phyloP scores from a whole-genome alignment of 2,329 filamentous ascomycete species.

The Emericellopsis atlantica region DNA sequence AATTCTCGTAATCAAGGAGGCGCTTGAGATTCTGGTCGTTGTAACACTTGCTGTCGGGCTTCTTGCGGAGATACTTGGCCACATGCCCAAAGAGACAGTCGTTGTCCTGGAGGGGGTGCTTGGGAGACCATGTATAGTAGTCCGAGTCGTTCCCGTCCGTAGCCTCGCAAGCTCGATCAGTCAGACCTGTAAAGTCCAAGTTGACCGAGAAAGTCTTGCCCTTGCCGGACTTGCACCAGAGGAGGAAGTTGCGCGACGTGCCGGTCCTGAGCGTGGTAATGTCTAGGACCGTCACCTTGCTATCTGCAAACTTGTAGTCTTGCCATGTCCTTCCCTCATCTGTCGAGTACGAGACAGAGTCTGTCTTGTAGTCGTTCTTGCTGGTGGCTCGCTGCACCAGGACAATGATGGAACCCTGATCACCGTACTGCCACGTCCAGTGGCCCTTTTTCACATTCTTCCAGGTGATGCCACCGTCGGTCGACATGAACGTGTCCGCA shows the following conservation, averaged over 20 bases:
- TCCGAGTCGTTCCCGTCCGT: slow-evolving; percentile 51
- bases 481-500: slow-evolving; percentile 81
- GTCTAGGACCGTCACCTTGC: slow-evolving; percentile 61
- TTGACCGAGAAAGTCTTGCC: slow-evolving; percentile 62
- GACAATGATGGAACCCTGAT: slow-evolving; percentile 86
- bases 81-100: slow-evolving; percentile 90
- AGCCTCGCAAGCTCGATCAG: slow-evolving; percentile 58
- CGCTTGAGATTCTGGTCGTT: slow-evolving; percentile 63
- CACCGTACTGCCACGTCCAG: slow-evolving; percentile 91
- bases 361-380: slow-evolving; percentile 56
- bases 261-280: slow-evolving; percentile 85
- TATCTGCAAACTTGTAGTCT: slow-evolving; percentile 59
- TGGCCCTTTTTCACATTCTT: slow-evolving; percentile 71
- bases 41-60: slow-evolving; percentile 63
- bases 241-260: slow-evolving; percentile 77
- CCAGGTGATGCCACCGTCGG: slow-evolving; percentile 86
- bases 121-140: slow-evolving; percentile 80
- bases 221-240: slow-evolving; percentile 60
- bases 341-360: slow-evolving; percentile 60
- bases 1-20: slow-evolving; percentile 64
- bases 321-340: slow-evolving; percentile 75
- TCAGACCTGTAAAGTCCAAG: slow-evolving; percentile 76
- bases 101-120: slow-evolving; percentile 64
- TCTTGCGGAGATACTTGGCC: slow-evolving; percentile 84
- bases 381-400: slow-evolving; percentile 62